phyloP scores from a whole-genome alignment of 176 grass and related monocot genomes.

The Neostapfia colusana region DNA sequence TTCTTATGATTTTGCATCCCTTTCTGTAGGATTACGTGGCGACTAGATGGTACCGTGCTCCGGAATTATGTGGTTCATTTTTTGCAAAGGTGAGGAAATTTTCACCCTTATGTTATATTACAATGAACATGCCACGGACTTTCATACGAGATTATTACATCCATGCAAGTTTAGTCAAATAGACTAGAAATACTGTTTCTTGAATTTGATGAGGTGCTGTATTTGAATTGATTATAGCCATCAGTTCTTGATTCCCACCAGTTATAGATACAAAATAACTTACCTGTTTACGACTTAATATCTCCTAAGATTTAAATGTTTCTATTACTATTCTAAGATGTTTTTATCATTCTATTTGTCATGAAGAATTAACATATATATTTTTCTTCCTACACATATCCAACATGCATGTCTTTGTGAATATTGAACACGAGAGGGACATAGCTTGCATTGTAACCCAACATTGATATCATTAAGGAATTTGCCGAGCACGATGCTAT shows the following conservation, averaged over 20 bases:
- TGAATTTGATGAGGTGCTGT: background rate
- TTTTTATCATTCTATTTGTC: background rate
- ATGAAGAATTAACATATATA: slow-evolving; percentile 11
- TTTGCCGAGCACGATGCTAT: background rate
- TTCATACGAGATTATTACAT: slow-evolving; percentile 18
- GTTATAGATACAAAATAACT: background rate
- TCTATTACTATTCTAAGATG: slow-evolving; percentile 7
- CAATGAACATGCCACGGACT: background rate
- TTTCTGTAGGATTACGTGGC: slow-evolving; percentile 79
- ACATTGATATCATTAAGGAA: slow-evolving; percentile 20
- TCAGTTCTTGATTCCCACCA: background rate
- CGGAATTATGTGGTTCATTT: slow-evolving; percentile 90
- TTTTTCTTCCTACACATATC: slow-evolving; percentile 23
- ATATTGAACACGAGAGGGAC: slow-evolving; percentile 10
- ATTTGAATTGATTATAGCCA: background rate
- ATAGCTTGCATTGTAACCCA: background rate
- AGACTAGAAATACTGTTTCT: background rate
- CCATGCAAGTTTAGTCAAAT: background rate
- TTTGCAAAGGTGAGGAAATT: slow-evolving; percentile 73
- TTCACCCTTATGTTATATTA: slow-evolving; percentile 30
- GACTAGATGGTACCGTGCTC: slow-evolving; percentile 94
- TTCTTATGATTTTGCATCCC: slow-evolving; percentile 32
- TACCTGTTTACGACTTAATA: slow-evolving; percentile 12
- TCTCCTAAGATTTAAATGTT: background rate
- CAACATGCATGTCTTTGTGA: background rate